A percentile compares a stretch with the other conserved stretches of the same genome.
Evolutionary conservation across 1,139 yeast genomes (phyloP).

Genomic region (Pneumocystis wakefieldiae): DNA sequence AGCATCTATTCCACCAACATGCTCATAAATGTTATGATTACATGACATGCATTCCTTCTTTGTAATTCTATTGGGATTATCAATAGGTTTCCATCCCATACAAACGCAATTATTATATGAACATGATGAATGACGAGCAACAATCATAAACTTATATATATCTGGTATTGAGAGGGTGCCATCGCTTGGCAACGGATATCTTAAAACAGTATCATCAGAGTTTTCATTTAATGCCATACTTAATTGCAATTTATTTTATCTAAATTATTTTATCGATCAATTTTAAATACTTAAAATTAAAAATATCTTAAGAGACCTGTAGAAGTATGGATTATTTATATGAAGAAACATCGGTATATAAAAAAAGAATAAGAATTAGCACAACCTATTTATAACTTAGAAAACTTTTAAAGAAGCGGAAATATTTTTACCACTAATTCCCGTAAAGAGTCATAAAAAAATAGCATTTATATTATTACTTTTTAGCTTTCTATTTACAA

Average conservation of each 20-base stretch:
- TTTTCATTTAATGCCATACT: not conserved
- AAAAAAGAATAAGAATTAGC: not conserved
- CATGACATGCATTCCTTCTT: not conserved
- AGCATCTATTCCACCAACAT: not conserved
- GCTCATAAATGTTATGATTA: not conserved
- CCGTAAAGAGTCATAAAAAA: constrained; percentile 9
- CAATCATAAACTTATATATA: constrained; percentile 3
- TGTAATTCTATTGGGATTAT: not conserved
- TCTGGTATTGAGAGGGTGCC: not conserved
- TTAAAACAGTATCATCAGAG: not conserved
- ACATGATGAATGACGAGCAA: constrained; percentile 3
- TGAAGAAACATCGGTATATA: not conserved
- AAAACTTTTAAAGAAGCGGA: constrained; percentile 10
- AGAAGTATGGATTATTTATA: constrained; percentile 5
- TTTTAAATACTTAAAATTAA: not conserved
- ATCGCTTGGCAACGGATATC: not conserved
- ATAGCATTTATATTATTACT: constrained; percentile 10
- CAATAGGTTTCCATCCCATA: constrained; percentile 1
- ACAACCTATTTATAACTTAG: constrained; percentile 1
- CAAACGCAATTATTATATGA: constrained; percentile 6
- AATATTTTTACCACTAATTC: constrained; percentile 10
- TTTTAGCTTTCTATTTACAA: constrained; percentile 12
- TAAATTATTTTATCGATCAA: constrained; percentile 4
- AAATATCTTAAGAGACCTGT: not conserved
- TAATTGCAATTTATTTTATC: constrained; percentile 8